A percentile compares a stretch with the other conserved stretches of the same genome.
Evolutionary conservation across 495 filamentous ascomycete genomes (phyloP).

Genomic region (Neurospora sp.): DNA sequence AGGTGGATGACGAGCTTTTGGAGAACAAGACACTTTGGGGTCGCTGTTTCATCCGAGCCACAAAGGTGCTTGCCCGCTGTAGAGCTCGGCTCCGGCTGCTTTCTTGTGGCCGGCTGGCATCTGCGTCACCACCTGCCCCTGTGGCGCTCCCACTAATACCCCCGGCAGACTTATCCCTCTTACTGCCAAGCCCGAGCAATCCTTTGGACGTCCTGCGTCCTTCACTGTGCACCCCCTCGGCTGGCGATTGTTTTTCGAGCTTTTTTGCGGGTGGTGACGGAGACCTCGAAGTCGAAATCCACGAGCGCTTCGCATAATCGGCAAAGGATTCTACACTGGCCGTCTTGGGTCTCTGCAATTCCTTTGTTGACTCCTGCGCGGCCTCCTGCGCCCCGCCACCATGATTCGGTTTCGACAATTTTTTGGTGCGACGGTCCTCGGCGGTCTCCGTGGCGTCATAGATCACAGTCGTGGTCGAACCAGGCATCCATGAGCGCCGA

Average conservation of each 20-base stretch:
- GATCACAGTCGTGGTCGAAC: slow-evolving; percentile 24
- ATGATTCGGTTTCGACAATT: slow-evolving; percentile 14
- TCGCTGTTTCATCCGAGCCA: slow-evolving; percentile 32
- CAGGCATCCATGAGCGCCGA: slow-evolving; percentile 35
- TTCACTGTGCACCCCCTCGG: background rate
- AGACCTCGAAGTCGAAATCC: slow-evolving; percentile 53
- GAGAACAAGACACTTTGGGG: slow-evolving; percentile 25
- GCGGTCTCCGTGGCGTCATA: background rate
- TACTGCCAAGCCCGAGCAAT: slow-evolving; percentile 14
- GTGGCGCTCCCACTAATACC: slow-evolving; percentile 22
- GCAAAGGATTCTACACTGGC: slow-evolving; percentile 49
- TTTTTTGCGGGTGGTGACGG: slow-evolving; percentile 42
- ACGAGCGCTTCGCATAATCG: slow-evolving; percentile 56
- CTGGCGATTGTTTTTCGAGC: slow-evolving; percentile 14
- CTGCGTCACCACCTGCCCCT: slow-evolving; percentile 16
- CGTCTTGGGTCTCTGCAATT: slow-evolving; percentile 22
- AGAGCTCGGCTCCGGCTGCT: slow-evolving; percentile 18
- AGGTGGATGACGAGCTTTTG: slow-evolving; percentile 18
- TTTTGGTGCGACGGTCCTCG: slow-evolving; percentile 11
- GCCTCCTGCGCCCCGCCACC: slow-evolving; percentile 7
- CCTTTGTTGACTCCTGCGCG: slow-evolving; percentile 1
- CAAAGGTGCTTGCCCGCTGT: slow-evolving; percentile 26
- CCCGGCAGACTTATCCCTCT: slow-evolving; percentile 17
- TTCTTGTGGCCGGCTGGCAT: slow-evolving; percentile 16
- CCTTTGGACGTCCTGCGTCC: background rate